Evolutionary conservation across 768 basidiomycete genomes (phyloP), one percentile per base, ranked within the genome.

Genomic region (Amanita rubescens): DNA sequence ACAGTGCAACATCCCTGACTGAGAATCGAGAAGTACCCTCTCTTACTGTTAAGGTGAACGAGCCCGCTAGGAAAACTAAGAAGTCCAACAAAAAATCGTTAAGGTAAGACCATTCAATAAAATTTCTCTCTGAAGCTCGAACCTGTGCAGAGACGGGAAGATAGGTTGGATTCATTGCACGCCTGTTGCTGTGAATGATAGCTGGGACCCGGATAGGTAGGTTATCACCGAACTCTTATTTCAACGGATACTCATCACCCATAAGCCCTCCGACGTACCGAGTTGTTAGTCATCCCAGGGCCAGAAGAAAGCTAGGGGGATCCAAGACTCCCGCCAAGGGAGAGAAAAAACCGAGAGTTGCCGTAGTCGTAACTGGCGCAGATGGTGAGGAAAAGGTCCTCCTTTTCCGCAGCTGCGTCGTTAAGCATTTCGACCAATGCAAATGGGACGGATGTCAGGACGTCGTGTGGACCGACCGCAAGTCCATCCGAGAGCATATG

Each of bases 391-490:
- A 49, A 0, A 37, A 37, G 20, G 25, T 22, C 4, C 37, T 50
- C 8, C 12, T 14, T 27, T 50, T 50, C 49, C 49, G 49, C 49
- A 15, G 35, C n/a, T 41, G 49, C 25, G 49, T 50, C 27, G 25
- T 37, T n/a, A 39, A 15, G 17, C 14, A 22, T 3, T 34, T 15
- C 25, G 49, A 17, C 3, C 35, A 4, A 1, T 50, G 49, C 14
- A 8, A 38, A 22, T 50, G 49, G 49, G n/a, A 41, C n/a, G 49
- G 49, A 2, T 50, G 49, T 12, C 5, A 27, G 7, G 38, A 41
- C 2, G 15, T 17, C 3, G 24, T 50, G 5, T 50, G 34, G 35
- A 50, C 49, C 9, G 49, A 50, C 17, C 34, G 37, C 22, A 37
- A 19, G 17, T 50, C 49, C 11, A 27, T 50, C 37, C 34, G 37